A percentile compares a stretch with the other conserved stretches of the same genome.
These are phyloP conservation scores for Trichoderma afroharzianum DNA, from an alignment of 2,329 filamentous ascomycete species.

Conservation along the genomic window DNA sequence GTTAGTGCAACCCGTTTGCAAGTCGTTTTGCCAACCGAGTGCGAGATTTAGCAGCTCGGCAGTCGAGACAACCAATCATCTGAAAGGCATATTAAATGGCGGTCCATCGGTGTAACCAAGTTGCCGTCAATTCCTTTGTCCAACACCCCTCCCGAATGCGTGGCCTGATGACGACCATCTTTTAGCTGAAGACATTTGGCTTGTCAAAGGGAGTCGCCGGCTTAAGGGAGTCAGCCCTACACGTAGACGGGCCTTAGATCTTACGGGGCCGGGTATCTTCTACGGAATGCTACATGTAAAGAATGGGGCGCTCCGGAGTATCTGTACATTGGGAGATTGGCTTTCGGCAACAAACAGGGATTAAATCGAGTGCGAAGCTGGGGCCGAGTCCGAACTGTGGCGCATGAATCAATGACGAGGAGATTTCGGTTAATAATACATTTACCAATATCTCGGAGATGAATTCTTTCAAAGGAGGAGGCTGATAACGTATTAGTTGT, in stretches of 20 bases:
- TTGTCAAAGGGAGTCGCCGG: neutral
- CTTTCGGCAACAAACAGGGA: neutral
- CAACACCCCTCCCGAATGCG: neutral
- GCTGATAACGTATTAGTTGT: fast-evolving
- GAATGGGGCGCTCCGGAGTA: neutral
- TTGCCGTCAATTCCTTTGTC: neutral
- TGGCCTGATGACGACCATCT: neutral
- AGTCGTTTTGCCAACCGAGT: neutral
- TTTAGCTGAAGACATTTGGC: neutral
- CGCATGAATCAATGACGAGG: neutral
- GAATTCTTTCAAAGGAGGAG: neutral
- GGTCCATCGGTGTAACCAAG: neutral
- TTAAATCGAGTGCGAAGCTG: neutral
- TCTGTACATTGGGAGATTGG: neutral
- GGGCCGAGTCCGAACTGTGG: neutral
- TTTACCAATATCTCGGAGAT: neutral
- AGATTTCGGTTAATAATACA: neutral
- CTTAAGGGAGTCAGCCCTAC: neutral
- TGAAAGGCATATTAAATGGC: neutral
- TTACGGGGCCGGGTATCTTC: neutral
- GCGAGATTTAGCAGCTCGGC: neutral
- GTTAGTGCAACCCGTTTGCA: neutral
- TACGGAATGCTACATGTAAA: neutral
- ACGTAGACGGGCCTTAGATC: neutral
- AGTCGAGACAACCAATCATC: neutral